These are phyloP conservation scores for Tetraselmis chui DNA, from an alignment of 139 green algal genomes.

Conservation along the genomic window DNA sequence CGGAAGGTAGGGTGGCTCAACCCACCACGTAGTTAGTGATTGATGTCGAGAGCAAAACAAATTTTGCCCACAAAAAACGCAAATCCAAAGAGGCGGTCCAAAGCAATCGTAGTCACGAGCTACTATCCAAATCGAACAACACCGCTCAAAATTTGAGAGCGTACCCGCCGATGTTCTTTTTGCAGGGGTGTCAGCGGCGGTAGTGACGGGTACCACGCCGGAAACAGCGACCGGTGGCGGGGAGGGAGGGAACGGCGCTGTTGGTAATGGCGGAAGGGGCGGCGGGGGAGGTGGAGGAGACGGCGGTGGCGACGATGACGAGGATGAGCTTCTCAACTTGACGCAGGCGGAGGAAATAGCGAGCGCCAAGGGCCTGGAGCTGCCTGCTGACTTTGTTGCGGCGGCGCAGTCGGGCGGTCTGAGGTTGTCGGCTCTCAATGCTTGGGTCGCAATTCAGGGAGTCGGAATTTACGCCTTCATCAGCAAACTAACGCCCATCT, in stretches of 20 bases:
- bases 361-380: slow-evolving; percentile 33
- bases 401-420: slow-evolving; percentile 37
- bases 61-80: too few relatives aligned
- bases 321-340: slow-evolving; percentile 40
- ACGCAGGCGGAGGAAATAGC: slow-evolving; percentile 46
- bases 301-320: slow-evolving; percentile 28
- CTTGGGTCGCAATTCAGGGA: slow-evolving; percentile 10
- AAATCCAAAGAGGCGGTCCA: too few relatives aligned
- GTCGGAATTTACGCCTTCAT: slow-evolving; percentile 43
- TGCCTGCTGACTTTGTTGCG: slow-evolving; percentile 47
- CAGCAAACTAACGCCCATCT: slow-evolving; percentile 41
- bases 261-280: slow-evolving; percentile 23
- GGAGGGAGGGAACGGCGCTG: slow-evolving; percentile 12
- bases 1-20: too few relatives aligned
- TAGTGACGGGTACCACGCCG: too few relatives aligned
- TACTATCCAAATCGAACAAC: too few relatives aligned
- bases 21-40: too few relatives aligned
- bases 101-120: too few relatives aligned
- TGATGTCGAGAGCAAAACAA: too few relatives aligned
- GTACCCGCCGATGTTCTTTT: too few relatives aligned
- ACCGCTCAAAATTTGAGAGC: too few relatives aligned
- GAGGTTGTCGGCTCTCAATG: slow-evolving; percentile 24
- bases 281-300: slow-evolving; percentile 18
- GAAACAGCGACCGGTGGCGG: slow-evolving; percentile 1
- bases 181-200: too few relatives aligned